Base-by-base conservation (phyloP, 768 basidiomycete genomes). In the Mycena epipterygia region DNA sequence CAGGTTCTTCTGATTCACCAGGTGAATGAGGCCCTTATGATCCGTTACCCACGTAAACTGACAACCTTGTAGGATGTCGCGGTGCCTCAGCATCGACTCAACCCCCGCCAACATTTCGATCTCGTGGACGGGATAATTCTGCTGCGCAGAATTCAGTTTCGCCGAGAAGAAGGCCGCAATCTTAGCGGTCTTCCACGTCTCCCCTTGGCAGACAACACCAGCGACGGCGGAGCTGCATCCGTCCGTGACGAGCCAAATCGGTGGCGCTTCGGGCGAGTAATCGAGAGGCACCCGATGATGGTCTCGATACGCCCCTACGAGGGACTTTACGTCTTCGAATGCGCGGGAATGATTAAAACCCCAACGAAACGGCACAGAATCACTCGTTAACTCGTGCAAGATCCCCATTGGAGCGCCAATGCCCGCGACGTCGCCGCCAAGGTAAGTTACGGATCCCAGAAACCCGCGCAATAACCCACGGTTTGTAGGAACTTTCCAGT, bases 371-470 rank as follows among this genome's bases (percentile, higher is more conserved):
- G 62, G 32, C 7, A 65, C 62, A 3, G 62, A 44, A 25, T 52
- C 41, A 27, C 69, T 56, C 1, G 69, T 65, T 16, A 70, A 23
- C 6, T 16, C 30, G 25, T 82, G 35, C 72, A 76, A n/a, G 74
- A 79, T 41, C 67, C 65, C 14, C 79, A 79, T 4, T 79, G 71
- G 63, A 76, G 81, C 9, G 0, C 77, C 58, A 2, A 82, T 61
- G 0, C 63, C 64, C 0, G 61, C 32, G 11, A 75, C 73, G n/a
- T 79, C 79, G 35, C 67, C 65, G 0, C 78, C 80, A 0, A 83
- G 67, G 55, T 78, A 82, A 0, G n/a, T n/a, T n/a, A n/a, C n/a
- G n/a, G n/a, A n/a, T n/a, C n/a, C n/a, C n/a, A n/a, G n/a, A n/a
- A n/a, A n/a, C n/a, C n/a, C n/a, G n/a, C n/a, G n/a, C n/a, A n/a